phyloP scores from a whole-genome alignment of 169 alveolate species.

The Blepharisma undulans region DNA sequence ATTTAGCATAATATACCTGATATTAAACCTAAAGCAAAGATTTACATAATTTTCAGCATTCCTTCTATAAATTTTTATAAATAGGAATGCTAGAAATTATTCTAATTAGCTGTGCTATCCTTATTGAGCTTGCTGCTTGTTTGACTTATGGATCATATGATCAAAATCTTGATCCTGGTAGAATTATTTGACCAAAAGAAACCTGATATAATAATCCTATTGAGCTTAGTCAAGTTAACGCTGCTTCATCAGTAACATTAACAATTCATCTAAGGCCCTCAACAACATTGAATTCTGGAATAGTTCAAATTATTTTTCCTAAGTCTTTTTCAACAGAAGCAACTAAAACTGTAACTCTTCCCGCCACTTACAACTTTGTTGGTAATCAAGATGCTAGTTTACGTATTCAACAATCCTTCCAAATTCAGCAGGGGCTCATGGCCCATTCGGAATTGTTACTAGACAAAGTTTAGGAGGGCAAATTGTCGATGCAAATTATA shows the following conservation, averaged over 20 bases:
- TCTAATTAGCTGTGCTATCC: background rate
- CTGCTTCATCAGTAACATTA: background rate
- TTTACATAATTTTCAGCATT: no score
- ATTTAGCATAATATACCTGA: no score
- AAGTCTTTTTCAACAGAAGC: background rate
- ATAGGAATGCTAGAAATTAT: background rate
- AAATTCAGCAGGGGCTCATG: constrained; percentile 5
- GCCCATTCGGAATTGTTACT: constrained; percentile 32
- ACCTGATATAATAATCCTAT: background rate
- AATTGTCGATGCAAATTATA: constrained; percentile 20
- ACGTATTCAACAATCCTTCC: background rate
- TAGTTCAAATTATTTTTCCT: background rate
- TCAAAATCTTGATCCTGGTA: background rate
- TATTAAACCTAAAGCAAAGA: no score
- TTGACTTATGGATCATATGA: background rate
- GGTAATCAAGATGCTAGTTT: background rate
- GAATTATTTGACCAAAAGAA: background rate
- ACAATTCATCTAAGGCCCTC: background rate
- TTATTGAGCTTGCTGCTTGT: background rate
- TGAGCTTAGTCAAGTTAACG: background rate
- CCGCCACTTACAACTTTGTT: background rate
- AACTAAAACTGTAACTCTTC: background rate
- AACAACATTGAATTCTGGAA: background rate
- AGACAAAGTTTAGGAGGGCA: background rate
- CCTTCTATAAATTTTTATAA: background rate